These are phyloP conservation scores for Pisolithus tinctorius DNA, from an alignment of 768 basidiomycete species.

Conservation along the genomic window DNA sequence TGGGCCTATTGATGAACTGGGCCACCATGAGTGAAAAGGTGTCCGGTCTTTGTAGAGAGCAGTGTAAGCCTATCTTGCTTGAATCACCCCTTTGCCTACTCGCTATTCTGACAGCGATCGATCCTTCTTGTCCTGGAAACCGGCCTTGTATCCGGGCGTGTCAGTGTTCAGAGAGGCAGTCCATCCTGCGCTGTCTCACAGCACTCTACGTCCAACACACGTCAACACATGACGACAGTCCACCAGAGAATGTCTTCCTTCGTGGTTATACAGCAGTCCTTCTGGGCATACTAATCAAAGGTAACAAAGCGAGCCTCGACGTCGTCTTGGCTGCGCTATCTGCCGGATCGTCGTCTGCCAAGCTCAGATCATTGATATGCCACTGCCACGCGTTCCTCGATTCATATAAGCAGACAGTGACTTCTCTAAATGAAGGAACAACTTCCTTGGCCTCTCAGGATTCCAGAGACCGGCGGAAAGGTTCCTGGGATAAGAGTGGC, in stretches of 20 bases:
- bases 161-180: slow-evolving; percentile 39
- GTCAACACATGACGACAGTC: slow-evolving; percentile 8
- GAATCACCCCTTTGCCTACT: background rate
- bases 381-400: slow-evolving; percentile 35
- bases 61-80: slow-evolving; percentile 34
- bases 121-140: slow-evolving; percentile 42
- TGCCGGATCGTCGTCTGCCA: slow-evolving; percentile 23
- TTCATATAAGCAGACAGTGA: slow-evolving; percentile 32
- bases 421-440: slow-evolving; percentile 18
- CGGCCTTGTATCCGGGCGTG: slow-evolving; percentile 48
- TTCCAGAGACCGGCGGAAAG: slow-evolving; percentile 2
- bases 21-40: slow-evolving; percentile 52
- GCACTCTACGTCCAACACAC: slow-evolving; percentile 41
- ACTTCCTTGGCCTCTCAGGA: slow-evolving; percentile 1
- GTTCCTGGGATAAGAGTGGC: slow-evolving; percentile 27
- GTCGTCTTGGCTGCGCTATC: slow-evolving; percentile 30
- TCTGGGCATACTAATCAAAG: slow-evolving; percentile 45
- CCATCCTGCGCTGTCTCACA: slow-evolving; percentile 45
- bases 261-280: slow-evolving; percentile 72
- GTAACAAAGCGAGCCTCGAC: slow-evolving; percentile 25
- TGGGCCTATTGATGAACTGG: slow-evolving; percentile 72
- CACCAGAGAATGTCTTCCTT: slow-evolving; percentile 45
- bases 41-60: slow-evolving; percentile 39
- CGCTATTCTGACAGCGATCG: slow-evolving; percentile 35
- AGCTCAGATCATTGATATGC: slow-evolving; percentile 27